Conservation (phyloP, 2,329 filamentous ascomycete species). For the Colletotrichum navitas region DNA sequence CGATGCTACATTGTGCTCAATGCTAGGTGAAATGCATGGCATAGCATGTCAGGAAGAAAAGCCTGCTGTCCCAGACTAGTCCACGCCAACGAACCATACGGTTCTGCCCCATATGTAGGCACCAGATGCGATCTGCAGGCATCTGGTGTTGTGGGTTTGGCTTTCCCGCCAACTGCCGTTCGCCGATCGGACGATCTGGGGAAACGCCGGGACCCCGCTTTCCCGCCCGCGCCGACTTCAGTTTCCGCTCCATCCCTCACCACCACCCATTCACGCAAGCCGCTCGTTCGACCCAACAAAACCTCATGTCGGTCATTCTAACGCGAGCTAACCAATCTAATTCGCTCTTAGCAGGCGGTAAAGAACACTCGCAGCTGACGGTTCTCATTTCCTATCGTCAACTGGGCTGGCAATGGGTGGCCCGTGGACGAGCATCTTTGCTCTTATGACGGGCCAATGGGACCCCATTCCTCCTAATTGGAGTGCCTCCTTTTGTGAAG, state of each 20-base stretch:
- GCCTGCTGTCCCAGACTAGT: neutral
- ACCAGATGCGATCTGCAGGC: constrained; percentile 16
- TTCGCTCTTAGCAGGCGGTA: neutral
- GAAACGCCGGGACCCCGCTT: constrained; percentile 34
- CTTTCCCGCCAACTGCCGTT: constrained; percentile 23
- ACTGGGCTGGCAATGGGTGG: constrained; percentile 4
- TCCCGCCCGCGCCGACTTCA: constrained; percentile 24
- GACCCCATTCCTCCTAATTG: neutral
- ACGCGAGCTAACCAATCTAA: neutral
- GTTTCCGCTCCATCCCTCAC: neutral
- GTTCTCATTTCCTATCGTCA: neutral
- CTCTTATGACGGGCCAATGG: constrained; percentile 30
- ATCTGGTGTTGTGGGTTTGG: constrained; percentile 18
- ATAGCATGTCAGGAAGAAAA: neutral
- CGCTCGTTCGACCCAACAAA: neutral
- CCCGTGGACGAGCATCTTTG: constrained; percentile 11
- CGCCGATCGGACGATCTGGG: constrained; percentile 35
- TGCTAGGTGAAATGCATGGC: neutral
- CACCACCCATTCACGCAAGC: neutral
- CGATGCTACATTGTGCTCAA: neutral
- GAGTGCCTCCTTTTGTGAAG: neutral
- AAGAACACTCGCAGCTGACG: neutral
- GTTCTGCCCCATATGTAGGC: neutral
- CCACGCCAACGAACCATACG: neutral
- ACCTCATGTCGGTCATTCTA: neutral